Conservation (phyloP, 441 rosid genomes). For the Pelargonium citronellum region DNA sequence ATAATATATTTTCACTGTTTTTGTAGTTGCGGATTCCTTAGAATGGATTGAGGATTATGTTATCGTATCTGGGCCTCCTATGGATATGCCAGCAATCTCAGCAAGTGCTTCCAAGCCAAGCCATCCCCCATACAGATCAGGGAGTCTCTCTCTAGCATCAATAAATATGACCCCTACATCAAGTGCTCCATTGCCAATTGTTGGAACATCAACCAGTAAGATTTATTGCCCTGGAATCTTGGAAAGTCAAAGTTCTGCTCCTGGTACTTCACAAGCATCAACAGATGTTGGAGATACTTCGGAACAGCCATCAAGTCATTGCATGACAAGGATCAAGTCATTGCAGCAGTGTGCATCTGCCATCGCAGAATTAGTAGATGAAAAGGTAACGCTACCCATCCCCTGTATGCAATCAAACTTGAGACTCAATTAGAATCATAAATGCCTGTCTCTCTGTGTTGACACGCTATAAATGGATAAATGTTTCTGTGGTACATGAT, state of each 20-base stretch:
- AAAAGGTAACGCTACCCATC: slow-evolving; percentile 41
- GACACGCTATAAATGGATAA: neutral
- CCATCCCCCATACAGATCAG: slow-evolving; percentile 43
- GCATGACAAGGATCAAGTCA: slow-evolving; percentile 72
- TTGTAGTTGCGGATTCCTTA: slow-evolving; percentile 57
- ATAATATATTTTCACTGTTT: slow-evolving; percentile 5
- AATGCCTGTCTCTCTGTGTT: neutral
- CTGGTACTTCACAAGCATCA: slow-evolving; percentile 76
- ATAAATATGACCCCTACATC: slow-evolving; percentile 28
- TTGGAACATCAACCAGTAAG: slow-evolving; percentile 39
- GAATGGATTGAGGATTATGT: slow-evolving; percentile 46
- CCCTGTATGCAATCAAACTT: slow-evolving; percentile 3
- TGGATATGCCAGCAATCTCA: slow-evolving; percentile 51
- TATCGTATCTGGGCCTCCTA: slow-evolving; percentile 61
- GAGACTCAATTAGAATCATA: neutral
- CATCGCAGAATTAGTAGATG: slow-evolving; percentile 54
- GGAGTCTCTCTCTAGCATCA: slow-evolving; percentile 42
- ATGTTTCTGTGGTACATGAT: no score
- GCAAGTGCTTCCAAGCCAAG: slow-evolving; percentile 49
- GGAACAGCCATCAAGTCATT: slow-evolving; percentile 64
- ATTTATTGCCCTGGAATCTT: slow-evolving; percentile 46
- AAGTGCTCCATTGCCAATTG: slow-evolving; percentile 65
- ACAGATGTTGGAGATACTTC: slow-evolving; percentile 53
- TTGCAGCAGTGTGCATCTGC: slow-evolving; percentile 67
- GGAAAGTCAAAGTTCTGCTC: slow-evolving; percentile 58